These are phyloP conservation scores for Solanum arcanum DNA, from an alignment of 257 asterid species.

Conservation along the genomic window DNA sequence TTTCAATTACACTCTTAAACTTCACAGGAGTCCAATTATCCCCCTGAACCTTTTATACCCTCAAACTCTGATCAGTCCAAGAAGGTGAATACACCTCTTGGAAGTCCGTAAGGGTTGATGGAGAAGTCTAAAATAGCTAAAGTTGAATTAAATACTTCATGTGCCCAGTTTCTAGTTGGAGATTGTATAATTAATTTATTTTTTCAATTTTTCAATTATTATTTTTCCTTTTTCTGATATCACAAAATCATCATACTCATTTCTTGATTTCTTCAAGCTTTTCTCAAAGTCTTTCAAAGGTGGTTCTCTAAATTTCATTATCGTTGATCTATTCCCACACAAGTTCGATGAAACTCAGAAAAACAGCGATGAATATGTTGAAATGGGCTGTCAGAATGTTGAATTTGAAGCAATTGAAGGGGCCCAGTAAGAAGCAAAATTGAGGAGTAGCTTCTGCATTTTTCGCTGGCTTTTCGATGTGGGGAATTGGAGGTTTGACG, in stretches of 20 bases:
- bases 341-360: neutral
- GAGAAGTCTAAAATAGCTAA: too few species aligned
- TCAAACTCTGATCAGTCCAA: neutral
- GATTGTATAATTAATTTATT: neutral
- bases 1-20: neutral
- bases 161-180: neutral
- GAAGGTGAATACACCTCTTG: neutral
- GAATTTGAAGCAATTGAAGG: neutral
- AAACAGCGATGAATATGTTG: neutral
- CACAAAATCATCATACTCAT: neutral
- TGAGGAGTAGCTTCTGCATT: neutral
- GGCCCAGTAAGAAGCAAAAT: neutral
- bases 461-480: neutral
- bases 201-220: too few species aligned
- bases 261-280: neutral
- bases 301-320: neutral
- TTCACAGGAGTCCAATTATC: neutral
- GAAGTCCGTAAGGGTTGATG: neutral
- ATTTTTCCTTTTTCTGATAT: too few species aligned
- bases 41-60: neutral
- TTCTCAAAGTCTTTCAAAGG: neutral
- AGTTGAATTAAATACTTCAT: neutral
- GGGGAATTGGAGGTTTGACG: neutral
- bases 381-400: neutral
- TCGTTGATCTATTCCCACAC: neutral